Percentiles rank a stretch among this genome's conserved stretches.
Evolutionary conservation across 768 basidiomycete species (phyloP).

Genomic region (Suillus decipiens): DNA sequence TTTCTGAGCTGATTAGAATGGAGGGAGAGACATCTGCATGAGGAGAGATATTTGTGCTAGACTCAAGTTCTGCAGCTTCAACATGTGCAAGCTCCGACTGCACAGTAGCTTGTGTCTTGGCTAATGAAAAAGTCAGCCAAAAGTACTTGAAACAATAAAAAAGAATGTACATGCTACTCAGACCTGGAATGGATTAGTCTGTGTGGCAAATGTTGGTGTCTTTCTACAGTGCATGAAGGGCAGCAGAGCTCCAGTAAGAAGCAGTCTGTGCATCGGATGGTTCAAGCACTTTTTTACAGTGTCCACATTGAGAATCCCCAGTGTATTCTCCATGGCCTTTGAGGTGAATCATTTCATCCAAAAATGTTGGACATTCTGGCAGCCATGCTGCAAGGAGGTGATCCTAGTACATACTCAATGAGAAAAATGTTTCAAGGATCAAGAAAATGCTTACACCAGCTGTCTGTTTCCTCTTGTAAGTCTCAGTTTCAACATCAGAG

Average conservation of each 20-base stretch:
- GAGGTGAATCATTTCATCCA: background rate
- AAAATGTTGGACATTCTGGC: background rate
- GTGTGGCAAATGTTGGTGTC: background rate
- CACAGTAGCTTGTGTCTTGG: background rate
- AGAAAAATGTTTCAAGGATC: background rate
- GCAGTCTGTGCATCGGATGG: background rate
- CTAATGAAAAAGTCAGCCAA: background rate
- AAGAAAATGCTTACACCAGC: background rate
- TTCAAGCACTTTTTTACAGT: background rate
- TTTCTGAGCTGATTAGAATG: conserved; percentile 13
- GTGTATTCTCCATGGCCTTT: background rate
- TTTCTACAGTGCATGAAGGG: background rate
- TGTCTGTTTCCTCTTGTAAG: background rate
- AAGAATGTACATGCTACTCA: background rate
- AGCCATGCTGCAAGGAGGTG: background rate
- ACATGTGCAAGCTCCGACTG: background rate
- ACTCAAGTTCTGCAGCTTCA: background rate
- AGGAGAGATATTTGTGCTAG: conserved; percentile 1
- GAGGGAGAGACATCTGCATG: conserved; percentile 14
- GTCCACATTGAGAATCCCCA: background rate
- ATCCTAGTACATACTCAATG: background rate
- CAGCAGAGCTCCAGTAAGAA: background rate
- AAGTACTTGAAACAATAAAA: background rate
- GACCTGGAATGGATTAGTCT: background rate
- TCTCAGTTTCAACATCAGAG: background rate